Conservation (phyloP, 139 green algal species). For the Dunaliella sp. region DNA sequence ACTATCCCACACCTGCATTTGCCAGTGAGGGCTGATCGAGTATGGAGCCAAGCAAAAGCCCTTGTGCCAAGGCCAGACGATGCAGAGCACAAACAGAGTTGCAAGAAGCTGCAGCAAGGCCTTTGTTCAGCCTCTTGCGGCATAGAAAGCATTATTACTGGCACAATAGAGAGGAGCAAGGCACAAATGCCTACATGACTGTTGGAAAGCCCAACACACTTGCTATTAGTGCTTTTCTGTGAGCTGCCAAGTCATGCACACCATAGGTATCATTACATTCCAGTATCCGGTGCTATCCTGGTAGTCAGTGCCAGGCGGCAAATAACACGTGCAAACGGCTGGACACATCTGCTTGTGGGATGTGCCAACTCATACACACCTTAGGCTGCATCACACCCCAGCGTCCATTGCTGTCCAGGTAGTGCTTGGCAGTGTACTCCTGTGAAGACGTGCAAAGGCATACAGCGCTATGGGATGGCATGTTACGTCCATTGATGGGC, state of each 20-base stretch:
- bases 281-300: background rate
- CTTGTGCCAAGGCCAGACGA: background rate
- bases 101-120: background rate
- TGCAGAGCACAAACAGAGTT: background rate
- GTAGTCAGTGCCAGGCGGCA: no score
- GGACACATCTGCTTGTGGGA: no score
- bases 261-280: background rate
- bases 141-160: background rate
- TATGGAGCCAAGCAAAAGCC: slow-evolving; percentile 5
- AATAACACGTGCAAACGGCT: no score
- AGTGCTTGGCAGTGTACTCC: slow-evolving; percentile 29
- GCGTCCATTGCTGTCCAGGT: slow-evolving; percentile 8
- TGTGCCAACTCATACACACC: no score
- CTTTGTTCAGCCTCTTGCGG: no score
- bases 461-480: no score
- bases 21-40: no score
- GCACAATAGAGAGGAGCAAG: background rate
- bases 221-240: background rate
- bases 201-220: slow-evolving; percentile 5
- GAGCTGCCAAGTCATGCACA: background rate
- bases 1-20: slow-evolving; percentile 49
- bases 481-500: no score
- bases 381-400: slow-evolving; percentile 36
- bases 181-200: slow-evolving; percentile 11
- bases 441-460: slow-evolving; percentile 4